Evolutionary conservation across 2,329 filamentous ascomycete genomes (phyloP).

Genomic region (Colletotrichum sp.): DNA sequence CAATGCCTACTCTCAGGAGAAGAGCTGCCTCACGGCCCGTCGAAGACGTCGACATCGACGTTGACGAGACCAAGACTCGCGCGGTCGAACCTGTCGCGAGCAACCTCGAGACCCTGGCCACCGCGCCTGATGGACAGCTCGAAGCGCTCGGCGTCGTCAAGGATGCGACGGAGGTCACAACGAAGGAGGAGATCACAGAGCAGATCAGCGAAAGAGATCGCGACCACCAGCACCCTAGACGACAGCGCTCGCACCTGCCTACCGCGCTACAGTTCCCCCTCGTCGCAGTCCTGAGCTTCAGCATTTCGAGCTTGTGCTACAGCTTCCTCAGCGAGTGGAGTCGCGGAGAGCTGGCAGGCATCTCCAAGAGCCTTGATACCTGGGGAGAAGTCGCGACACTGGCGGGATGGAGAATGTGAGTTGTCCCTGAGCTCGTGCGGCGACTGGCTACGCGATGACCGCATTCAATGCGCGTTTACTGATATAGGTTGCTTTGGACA

Average conservation of each 20-base stretch:
- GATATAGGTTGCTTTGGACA: constrained; percentile 66
- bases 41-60: constrained; percentile 9
- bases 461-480: not conserved
- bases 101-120: constrained; percentile 19
- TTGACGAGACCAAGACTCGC: constrained; percentile 16
- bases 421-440: constrained; percentile 23
- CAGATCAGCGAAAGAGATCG: constrained; percentile 12
- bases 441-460: not conserved
- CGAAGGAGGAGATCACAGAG: not conserved
- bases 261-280: constrained; percentile 55
- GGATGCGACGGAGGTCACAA: constrained; percentile 11
- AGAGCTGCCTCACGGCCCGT: not conserved
- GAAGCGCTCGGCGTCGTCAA: constrained; percentile 22
- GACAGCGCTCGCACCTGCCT: constrained; percentile 43
- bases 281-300: constrained; percentile 59
- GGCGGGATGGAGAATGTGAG: constrained; percentile 61
- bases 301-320: constrained; percentile 69
- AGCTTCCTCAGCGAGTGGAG: constrained; percentile 65
- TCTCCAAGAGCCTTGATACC: constrained; percentile 68
- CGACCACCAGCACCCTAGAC: constrained; percentile 8
- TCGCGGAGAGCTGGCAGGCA: constrained; percentile 67
- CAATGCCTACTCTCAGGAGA: constrained; percentile 20
- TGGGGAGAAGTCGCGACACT: constrained; percentile 65
- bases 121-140: constrained; percentile 11
- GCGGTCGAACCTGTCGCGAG: constrained; percentile 21